A percentile compares a stretch with the other conserved stretches of the same genome.
These are phyloP conservation scores for Capronia epimyces DNA, from an alignment of 2,329 filamentous ascomycete species.

Conservation along the genomic window DNA sequence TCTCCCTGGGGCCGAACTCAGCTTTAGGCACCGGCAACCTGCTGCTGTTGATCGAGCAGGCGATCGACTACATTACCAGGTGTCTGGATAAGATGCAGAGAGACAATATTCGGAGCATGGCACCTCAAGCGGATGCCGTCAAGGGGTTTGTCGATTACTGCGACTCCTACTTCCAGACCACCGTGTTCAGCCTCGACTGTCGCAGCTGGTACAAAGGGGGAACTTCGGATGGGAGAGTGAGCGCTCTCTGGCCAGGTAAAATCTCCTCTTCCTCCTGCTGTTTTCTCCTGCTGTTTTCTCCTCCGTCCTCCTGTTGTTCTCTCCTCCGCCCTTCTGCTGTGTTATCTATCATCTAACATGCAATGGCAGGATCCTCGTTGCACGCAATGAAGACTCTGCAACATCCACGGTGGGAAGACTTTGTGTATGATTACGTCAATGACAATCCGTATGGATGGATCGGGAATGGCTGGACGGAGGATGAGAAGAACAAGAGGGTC, in stretches of 20 bases:
- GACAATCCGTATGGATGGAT: constrained; percentile 45
- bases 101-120: constrained; percentile 16
- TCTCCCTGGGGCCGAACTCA: constrained; percentile 32
- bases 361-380: constrained; percentile 24
- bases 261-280: constrained; percentile 2
- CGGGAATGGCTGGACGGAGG: constrained; percentile 43
- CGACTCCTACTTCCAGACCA: constrained; percentile 15
- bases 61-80: constrained; percentile 15
- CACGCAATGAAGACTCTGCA: constrained; percentile 34
- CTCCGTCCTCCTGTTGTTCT: background rate
- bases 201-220: constrained; percentile 36
- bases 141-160: constrained; percentile 12
- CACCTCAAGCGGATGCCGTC: constrained; percentile 5
- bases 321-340: no score
- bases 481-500: constrained; percentile 11
- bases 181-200: constrained; percentile 18
- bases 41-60: constrained; percentile 14
- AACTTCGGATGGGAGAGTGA: constrained; percentile 36
- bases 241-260: constrained; percentile 42
- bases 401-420: constrained; percentile 44
- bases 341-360: background rate
- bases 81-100: constrained; percentile 18
- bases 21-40: constrained; percentile 30
- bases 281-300: background rate
- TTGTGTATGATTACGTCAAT: constrained; percentile 40